Evolutionary conservation across 495 filamentous ascomycete species (phyloP).

Genomic region (Barbatosphaeria neglecta): DNA sequence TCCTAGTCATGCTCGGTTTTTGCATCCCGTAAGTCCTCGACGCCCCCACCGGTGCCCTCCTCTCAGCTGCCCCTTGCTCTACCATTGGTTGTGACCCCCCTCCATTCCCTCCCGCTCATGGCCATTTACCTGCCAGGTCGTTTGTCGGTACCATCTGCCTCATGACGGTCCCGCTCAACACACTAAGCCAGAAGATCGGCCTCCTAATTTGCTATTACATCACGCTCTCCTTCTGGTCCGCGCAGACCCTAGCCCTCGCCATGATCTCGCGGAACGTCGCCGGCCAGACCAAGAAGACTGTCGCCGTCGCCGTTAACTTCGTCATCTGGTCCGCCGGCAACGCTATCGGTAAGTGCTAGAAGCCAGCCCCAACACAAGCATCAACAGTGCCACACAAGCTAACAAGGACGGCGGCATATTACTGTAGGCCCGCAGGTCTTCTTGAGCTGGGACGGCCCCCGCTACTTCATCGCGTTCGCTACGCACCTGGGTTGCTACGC

Average conservation of each 20-base stretch:
- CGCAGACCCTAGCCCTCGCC: slow-evolving; percentile 40
- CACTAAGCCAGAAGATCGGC: slow-evolving; percentile 33
- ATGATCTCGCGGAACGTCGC: slow-evolving; percentile 40
- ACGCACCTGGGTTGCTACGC: slow-evolving; percentile 44
- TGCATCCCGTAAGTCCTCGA: slow-evolving; percentile 47
- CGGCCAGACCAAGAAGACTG: slow-evolving; percentile 44
- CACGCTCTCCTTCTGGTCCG: slow-evolving; percentile 46
- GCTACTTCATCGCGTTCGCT: slow-evolving; percentile 43
- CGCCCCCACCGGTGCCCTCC: neutral
- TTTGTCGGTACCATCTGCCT: slow-evolving; percentile 47
- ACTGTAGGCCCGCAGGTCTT: slow-evolving; percentile 40
- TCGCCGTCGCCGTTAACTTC: slow-evolving; percentile 37
- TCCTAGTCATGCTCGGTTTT: slow-evolving; percentile 50
- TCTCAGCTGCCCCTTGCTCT: slow-evolving; percentile 1
- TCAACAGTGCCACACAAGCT: neutral
- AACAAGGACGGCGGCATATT: neutral
- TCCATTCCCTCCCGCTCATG: neutral
- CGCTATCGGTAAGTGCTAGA: slow-evolving; percentile 26
- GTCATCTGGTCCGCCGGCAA: slow-evolving; percentile 40
- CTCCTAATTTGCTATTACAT: slow-evolving; percentile 47
- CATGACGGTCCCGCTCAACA: slow-evolving; percentile 35
- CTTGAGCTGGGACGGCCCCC: slow-evolving; percentile 34
- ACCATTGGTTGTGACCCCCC: neutral
- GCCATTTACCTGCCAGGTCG: slow-evolving; percentile 15
- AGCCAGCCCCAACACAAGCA: too few relatives aligned